Conservation (phyloP, 129 eudicot genomes). For the Lactuca sativa region DNA sequence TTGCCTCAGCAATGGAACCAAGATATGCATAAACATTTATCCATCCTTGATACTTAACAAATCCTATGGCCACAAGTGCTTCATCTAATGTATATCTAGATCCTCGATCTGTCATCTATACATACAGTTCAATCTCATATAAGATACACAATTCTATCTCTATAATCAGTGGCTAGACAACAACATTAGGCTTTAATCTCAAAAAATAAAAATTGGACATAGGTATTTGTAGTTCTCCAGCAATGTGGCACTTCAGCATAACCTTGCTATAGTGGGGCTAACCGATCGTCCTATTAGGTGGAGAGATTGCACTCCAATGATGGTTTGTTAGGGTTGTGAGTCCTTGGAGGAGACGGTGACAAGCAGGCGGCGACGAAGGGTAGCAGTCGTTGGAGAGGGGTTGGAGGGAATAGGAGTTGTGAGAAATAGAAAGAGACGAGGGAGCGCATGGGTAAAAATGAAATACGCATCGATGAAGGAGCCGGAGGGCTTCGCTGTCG, state of each 20-base stretch:
- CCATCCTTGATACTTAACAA: conserved; percentile 68
- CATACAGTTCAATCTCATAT: conserved; percentile 11
- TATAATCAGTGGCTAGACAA: conserved; percentile 5
- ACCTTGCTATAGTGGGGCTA: neutral
- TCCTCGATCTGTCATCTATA: conserved; percentile 38
- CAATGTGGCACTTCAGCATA: neutral
- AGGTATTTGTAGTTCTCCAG: neutral
- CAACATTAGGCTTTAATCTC: neutral
- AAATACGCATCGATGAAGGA: no score
- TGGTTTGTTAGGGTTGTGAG: no score
- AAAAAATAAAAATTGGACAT: neutral
- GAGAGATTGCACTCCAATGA: no score
- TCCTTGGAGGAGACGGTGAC: no score
- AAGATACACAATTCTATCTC: conserved; percentile 1
- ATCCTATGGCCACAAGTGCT: conserved; percentile 70
- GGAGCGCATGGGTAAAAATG: no score
- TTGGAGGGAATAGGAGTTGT: no score
- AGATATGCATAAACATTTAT: conserved; percentile 64
- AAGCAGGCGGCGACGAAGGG: no score
- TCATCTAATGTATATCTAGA: conserved; percentile 63
- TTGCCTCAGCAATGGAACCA: conserved; percentile 73
- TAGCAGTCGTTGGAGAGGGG: no score
- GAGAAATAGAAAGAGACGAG: no score
- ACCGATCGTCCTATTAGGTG: no score
- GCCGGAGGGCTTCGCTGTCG: no score